Base-by-base conservation (phyloP, 192 early-diverging fungal species). In the Entophlyctis luteolus region DNA sequence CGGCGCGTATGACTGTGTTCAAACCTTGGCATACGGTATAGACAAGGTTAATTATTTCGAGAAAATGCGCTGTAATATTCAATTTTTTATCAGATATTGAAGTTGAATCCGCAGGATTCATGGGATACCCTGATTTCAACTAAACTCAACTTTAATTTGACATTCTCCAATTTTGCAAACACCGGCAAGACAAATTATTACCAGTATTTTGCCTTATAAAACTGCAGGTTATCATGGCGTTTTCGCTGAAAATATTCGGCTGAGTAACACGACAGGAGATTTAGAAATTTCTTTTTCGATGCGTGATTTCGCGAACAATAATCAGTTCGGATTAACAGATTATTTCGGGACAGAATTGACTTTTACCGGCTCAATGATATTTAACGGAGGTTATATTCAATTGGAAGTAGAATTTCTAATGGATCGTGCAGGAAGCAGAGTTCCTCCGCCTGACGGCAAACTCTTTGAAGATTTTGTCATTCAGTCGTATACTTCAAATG, bases 1-100 rank as follows among this genome's bases (percentile, higher is more conserved):
- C 23, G 60, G 60, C 3, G 60, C 60, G n/a, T 63, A 28, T 48
- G 60, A 63, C 23, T 63, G 60, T 33, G 23, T 63, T 4, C 32
- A 63, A 5, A 63, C 60, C 4, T 32, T 63, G n/a, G 4, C 45
- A 16, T 49, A 49, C 49, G 60, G 60, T 8, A 20, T 63, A 2
- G 48, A 48, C 33, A 29, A 48, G 48, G 62, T 63, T 8, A 23
- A 16, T 60, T 6, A 20, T 20, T 60, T 2, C 14, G 22, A 2
- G 42, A n/a, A 14, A 10, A 25, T 60, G 2, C 47, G 28, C 6
- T 25, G 22, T 28, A 22, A 18, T 20, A 3, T 49, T 16, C 34
- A 18, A 33, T 22, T 50, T 50, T 8, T 1, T 1, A 1, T 57
- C 0, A 42, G n/a, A 42, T 12, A 42, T 42, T 42, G 10, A 42